Evolutionary conservation across 2,329 filamentous ascomycete genomes (phyloP).

Genomic region (Alternaria solani): DNA sequence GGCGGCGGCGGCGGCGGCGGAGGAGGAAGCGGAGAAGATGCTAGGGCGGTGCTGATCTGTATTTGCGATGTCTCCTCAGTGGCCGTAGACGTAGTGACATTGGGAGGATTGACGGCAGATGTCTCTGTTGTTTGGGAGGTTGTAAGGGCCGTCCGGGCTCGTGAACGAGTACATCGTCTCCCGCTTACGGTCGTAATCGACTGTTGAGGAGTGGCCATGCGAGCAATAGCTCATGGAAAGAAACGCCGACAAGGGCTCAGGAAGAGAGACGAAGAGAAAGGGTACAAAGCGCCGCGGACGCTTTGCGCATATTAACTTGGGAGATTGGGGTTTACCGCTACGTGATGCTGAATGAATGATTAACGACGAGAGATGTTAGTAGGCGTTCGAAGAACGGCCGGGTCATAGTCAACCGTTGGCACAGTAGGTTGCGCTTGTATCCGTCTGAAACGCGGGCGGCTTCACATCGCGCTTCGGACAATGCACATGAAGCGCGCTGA

Average conservation of each 20-base stretch:
- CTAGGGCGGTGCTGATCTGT: constrained; percentile 29
- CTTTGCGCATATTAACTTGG: constrained; percentile 49
- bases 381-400: constrained; percentile 37
- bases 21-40: constrained; percentile 23
- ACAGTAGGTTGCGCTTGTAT: constrained; percentile 43
- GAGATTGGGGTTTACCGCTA: constrained; percentile 37
- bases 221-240: constrained; percentile 45
- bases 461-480: constrained; percentile 48
- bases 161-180: constrained; percentile 51
- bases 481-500: constrained; percentile 50
- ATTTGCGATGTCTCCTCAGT: constrained; percentile 32
- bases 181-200: constrained; percentile 50
- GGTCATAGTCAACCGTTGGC: constrained; percentile 47
- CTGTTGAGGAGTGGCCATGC: constrained; percentile 51
- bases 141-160: constrained; percentile 41
- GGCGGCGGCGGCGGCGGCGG: constrained; percentile 25
- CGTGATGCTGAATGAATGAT: constrained; percentile 32
- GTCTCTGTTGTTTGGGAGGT: constrained; percentile 28
- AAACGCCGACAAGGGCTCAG: constrained; percentile 40
- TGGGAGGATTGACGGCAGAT: constrained; percentile 28
- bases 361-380: constrained; percentile 35
- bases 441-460: constrained; percentile 47
- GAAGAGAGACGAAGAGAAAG: constrained; percentile 40
- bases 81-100: constrained; percentile 29
- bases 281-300: constrained; percentile 43